Evolutionary conservation across 2,329 filamentous ascomycete genomes (phyloP).

Genomic region (Chaetomium strumarium): DNA sequence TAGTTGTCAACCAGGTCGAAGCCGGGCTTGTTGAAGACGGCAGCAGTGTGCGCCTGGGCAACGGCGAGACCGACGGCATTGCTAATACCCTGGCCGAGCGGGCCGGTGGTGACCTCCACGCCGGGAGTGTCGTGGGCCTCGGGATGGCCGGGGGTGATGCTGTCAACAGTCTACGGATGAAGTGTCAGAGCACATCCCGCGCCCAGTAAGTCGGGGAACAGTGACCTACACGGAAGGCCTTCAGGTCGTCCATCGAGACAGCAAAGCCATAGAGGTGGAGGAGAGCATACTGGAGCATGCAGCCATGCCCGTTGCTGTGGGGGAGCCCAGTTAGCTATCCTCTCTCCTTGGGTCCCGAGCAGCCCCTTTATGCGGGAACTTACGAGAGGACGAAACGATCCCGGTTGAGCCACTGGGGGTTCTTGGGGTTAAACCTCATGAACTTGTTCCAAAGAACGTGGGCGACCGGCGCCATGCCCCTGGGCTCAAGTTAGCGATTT

Average conservation of each 20-base stretch:
- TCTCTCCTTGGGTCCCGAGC: not conserved
- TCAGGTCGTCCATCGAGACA: slow-evolving; percentile 83
- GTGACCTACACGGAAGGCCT: slow-evolving; percentile 82
- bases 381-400: slow-evolving; percentile 99
- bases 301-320: slow-evolving; percentile 88
- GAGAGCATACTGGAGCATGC: slow-evolving; percentile 98
- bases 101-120: slow-evolving; percentile 96
- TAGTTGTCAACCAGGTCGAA: slow-evolving; percentile 92
- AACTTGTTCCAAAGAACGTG: slow-evolving; percentile 99
- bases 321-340: not conserved
- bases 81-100: slow-evolving; percentile 92
- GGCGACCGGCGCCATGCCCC: slow-evolving; percentile 84
- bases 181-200: slow-evolving; percentile 3
- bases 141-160: slow-evolving; percentile 91
- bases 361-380: slow-evolving; percentile 39
- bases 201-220: not conserved
- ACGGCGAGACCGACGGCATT: slow-evolving; percentile 98
- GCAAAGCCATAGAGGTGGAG: slow-evolving; percentile 94
- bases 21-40: slow-evolving; percentile 92
- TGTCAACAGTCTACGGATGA: slow-evolving; percentile 43
- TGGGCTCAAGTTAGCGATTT: slow-evolving; percentile 34
- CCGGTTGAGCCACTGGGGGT: slow-evolving; percentile 93
- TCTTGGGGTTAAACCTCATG: slow-evolving; percentile 99
- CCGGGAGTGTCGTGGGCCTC: slow-evolving; percentile 95
- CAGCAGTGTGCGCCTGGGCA: slow-evolving; percentile 85